These are phyloP conservation scores for Lachancea sp. DNA, from an alignment of 805 yeast species.

Conservation along the genomic window DNA sequence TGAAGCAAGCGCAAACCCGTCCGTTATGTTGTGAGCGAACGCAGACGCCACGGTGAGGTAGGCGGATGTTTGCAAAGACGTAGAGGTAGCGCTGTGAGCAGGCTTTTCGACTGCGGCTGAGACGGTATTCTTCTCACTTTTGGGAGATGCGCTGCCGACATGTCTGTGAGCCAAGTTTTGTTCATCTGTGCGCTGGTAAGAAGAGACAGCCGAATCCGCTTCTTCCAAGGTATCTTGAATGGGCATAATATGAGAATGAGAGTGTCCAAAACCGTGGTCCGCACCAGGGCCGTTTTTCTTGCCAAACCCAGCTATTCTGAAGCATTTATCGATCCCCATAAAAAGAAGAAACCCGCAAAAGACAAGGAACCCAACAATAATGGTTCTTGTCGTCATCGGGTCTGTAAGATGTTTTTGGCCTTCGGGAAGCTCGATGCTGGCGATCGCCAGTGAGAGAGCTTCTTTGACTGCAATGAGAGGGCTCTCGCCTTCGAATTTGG, in stretches of 20 bases:
- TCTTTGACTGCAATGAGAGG: too few relatives aligned
- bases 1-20: conserved; percentile 69
- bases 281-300: conserved; percentile 8
- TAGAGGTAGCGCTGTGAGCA: conserved; percentile 8
- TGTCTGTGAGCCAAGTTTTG: not conserved
- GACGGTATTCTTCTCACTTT: conserved; percentile 8
- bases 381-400: conserved; percentile 4
- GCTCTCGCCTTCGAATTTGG: too few relatives aligned
- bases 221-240: not conserved
- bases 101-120: conserved; percentile 16
- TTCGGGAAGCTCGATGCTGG: too few relatives aligned
- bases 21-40: conserved; percentile 68
- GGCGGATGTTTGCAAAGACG: conserved; percentile 41
- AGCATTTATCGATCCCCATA: conserved; percentile 53
- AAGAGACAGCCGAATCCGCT: not conserved
- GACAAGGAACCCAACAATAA: conserved; percentile 46
- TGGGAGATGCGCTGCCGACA: too few relatives aligned
- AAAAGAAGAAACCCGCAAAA: conserved; percentile 57
- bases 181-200: not conserved
- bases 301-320: conserved; percentile 39
- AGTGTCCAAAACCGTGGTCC: conserved; percentile 24
- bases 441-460: too few relatives aligned
- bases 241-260: conserved; percentile 37
- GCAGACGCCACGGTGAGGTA: conserved; percentile 64
- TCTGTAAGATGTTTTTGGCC: too few relatives aligned